Evolutionary conservation across 345 rosid genomes (phyloP).

Genomic region (Pelargonium nanum): DNA sequence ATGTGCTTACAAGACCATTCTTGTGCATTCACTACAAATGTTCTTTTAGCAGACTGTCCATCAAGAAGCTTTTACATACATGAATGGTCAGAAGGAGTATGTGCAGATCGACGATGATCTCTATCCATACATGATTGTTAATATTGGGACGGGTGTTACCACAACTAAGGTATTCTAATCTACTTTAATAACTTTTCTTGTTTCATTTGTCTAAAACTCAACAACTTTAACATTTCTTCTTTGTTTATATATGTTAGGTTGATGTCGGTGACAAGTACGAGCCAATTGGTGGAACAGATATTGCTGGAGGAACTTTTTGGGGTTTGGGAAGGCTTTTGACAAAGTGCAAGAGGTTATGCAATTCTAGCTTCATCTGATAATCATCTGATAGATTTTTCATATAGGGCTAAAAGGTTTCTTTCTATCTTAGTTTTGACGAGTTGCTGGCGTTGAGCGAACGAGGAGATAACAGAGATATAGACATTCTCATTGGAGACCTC

Average conservation of each 20-base stretch:
- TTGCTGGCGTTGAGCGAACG: conserved; percentile 60
- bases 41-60: conserved; percentile 48
- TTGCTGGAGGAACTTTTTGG: conserved; percentile 84
- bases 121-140: conserved; percentile 79
- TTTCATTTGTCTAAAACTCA: background rate
- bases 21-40: conserved; percentile 6
- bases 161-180: conserved; percentile 60
- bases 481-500: conserved; percentile 93
- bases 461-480: conserved; percentile 73
- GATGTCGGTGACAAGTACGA: conserved; percentile 75
- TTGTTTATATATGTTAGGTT: conserved; percentile 23
- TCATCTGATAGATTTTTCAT: conserved; percentile 1
- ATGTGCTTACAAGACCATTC: background rate
- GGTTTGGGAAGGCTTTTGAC: conserved; percentile 84
- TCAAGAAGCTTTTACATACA: conserved; percentile 70
- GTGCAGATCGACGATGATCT: conserved; percentile 64
- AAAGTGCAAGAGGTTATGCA: conserved; percentile 54
- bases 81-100: conserved; percentile 57
- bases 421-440: conserved; percentile 51
- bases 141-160: conserved; percentile 89
- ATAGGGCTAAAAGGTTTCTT: conserved; percentile 5
- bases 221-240: conserved; percentile 12
- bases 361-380: background rate
- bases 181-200: background rate
- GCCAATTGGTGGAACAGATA: conserved; percentile 76